These are phyloP conservation scores for Aspergillus sojae DNA, from an alignment of 2,329 filamentous ascomycete species.

Conservation along the genomic window DNA sequence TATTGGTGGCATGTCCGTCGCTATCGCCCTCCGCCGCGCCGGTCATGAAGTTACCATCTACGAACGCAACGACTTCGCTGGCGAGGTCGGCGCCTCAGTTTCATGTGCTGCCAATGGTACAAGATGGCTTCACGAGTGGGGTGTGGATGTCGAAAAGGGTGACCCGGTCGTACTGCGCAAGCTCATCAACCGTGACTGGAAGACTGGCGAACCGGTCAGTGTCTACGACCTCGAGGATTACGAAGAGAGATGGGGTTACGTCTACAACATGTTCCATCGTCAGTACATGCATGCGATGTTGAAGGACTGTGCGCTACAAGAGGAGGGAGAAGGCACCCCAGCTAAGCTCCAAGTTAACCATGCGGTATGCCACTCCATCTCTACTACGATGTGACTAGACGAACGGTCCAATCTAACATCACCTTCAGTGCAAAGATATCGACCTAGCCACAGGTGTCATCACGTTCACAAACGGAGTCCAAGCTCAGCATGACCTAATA, in stretches of 20 bases:
- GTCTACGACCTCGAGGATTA: slow-evolving; percentile 68
- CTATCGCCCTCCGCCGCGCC: slow-evolving; percentile 55
- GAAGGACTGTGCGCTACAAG: slow-evolving; percentile 59
- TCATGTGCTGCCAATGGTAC: slow-evolving; percentile 72
- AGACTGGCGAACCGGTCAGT: slow-evolving; percentile 66
- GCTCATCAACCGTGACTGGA: slow-evolving; percentile 71
- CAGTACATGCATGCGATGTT: slow-evolving; percentile 71
- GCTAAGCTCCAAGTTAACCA: slow-evolving; percentile 61
- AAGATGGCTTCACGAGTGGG: slow-evolving; percentile 70
- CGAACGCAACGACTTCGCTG: slow-evolving; percentile 66
- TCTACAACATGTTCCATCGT: slow-evolving; percentile 71
- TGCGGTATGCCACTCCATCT: slow-evolving; percentile 34
- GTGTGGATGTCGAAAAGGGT: slow-evolving; percentile 64
- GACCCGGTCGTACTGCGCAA: slow-evolving; percentile 67
- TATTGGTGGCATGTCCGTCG: slow-evolving; percentile 56
- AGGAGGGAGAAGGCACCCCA: slow-evolving; percentile 56
- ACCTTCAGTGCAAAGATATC: slow-evolving; percentile 50
- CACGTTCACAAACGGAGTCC: slow-evolving; percentile 56
- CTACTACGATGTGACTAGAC: not conserved
- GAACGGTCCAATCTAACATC: not conserved
- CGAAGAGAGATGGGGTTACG: slow-evolving; percentile 65
- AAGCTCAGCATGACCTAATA: slow-evolving; percentile 60
- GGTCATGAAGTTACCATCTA: slow-evolving; percentile 65
- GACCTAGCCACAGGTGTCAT: slow-evolving; percentile 55
- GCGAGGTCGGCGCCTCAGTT: slow-evolving; percentile 69